phyloP scores from a whole-genome alignment of 2,329 filamentous ascomycete genomes.

The Setomelanomma holmii region DNA sequence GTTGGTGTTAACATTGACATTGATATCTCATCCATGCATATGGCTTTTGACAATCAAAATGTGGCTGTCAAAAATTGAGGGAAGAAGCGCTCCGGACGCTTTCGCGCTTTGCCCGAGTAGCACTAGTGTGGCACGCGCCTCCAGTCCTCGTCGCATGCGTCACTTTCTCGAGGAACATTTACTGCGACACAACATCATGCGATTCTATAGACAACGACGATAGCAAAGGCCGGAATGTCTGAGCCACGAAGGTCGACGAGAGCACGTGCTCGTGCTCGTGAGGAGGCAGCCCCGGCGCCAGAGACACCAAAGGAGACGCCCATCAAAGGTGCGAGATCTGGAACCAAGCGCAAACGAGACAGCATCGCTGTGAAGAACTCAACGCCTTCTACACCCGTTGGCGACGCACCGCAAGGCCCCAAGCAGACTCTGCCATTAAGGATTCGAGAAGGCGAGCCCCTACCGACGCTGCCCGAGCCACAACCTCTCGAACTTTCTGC shows the following conservation, averaged over 20 bases:
- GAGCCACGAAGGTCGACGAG: conserved; percentile 47
- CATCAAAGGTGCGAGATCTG: conserved; percentile 33
- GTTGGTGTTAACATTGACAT: too few species aligned
- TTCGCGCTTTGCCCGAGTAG: too few species aligned
- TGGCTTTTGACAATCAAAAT: too few species aligned
- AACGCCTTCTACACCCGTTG: conserved; percentile 31
- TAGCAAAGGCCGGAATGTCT: conserved; percentile 29
- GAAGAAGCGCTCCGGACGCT: too few species aligned
- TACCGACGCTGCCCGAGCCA: conserved; percentile 73
- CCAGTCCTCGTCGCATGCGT: conserved; percentile 6
- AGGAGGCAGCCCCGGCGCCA: conserved; percentile 37
- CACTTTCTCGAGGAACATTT: neutral
- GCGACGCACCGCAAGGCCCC: conserved; percentile 19
- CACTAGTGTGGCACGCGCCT: too few species aligned
- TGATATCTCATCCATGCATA: too few species aligned
- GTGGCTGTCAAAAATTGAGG: too few species aligned
- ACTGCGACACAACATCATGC: neutral
- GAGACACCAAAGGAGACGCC: conserved; percentile 37
- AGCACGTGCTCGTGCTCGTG: conserved; percentile 45
- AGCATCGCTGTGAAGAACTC: conserved; percentile 31
- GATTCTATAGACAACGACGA: neutral
- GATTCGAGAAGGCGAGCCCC: conserved; percentile 69
- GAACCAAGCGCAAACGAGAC: conserved; percentile 44
- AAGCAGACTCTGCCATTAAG: conserved; percentile 63
- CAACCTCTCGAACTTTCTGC: conserved; percentile 69